These are phyloP conservation scores for Taphrina populina DNA, from an alignment of 1,139 yeast genomes.

Conservation along the genomic window DNA sequence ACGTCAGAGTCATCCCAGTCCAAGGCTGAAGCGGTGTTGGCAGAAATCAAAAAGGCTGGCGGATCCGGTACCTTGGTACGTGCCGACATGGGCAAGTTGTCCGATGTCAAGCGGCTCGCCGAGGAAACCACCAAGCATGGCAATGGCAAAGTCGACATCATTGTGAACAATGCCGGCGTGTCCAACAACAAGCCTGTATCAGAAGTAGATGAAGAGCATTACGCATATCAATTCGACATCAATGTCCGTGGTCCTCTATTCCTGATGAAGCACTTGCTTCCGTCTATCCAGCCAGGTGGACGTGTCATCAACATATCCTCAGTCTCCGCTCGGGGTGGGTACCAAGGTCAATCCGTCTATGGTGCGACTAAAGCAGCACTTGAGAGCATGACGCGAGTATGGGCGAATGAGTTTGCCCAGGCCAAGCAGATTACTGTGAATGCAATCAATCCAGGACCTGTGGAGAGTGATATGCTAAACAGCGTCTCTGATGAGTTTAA, in stretches of 20 bases:
- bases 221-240: constrained; percentile 23
- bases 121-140: constrained; percentile 2
- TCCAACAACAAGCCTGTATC: constrained; percentile 2
- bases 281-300: constrained; percentile 19
- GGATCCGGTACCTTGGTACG: constrained; percentile 1
- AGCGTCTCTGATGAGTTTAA: neutral
- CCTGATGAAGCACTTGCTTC: constrained; percentile 15
- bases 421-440: constrained; percentile 19
- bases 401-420: constrained; percentile 31
- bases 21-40: constrained; percentile 57
- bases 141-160: constrained; percentile 15
- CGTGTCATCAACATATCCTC: constrained; percentile 30
- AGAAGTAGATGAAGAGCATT: constrained; percentile 4
- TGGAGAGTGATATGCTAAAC: constrained; percentile 25
- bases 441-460: constrained; percentile 30
- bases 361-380: constrained; percentile 39
- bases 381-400: constrained; percentile 28
- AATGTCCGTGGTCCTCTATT: constrained; percentile 23
- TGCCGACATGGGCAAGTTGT: constrained; percentile 16
- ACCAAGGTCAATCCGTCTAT: constrained; percentile 49
- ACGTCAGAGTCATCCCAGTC: constrained; percentile 62
- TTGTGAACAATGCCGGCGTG: constrained; percentile 33
- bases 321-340: constrained; percentile 29
- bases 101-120: constrained; percentile 16
- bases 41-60: constrained; percentile 57